These are phyloP conservation scores for Rhizodiscina lignyota DNA, from an alignment of 495 filamentous ascomycete genomes.

Conservation along the genomic window DNA sequence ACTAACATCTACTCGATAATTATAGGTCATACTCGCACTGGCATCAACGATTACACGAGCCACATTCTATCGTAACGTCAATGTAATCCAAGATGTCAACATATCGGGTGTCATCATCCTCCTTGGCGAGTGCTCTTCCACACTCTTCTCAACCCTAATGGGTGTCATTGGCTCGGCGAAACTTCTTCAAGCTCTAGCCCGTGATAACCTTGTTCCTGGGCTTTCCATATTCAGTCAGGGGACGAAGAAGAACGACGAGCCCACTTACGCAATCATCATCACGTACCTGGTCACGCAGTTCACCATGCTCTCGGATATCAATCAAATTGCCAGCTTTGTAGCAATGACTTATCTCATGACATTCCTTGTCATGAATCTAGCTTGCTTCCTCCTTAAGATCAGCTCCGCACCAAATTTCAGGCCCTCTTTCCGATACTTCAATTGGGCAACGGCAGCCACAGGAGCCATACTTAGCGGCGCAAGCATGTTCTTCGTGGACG, in stretches of 20 bases:
- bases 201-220: conserved; percentile 66
- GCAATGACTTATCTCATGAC: conserved; percentile 80
- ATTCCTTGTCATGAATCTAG: conserved; percentile 65
- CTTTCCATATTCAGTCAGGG: conserved; percentile 61
- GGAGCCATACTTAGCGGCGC: conserved; percentile 58
- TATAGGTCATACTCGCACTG: conserved; percentile 65
- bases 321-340: conserved; percentile 74
- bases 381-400: conserved; percentile 76
- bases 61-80: conserved; percentile 58
- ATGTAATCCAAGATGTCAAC: conserved; percentile 65
- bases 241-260: conserved; percentile 58
- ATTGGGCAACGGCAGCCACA: conserved; percentile 61
- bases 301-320: conserved; percentile 71
- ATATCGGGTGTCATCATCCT: conserved; percentile 56
- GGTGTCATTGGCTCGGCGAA: conserved; percentile 80
- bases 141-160: conserved; percentile 76
- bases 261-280: conserved; percentile 57
- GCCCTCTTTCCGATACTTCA: conserved; percentile 78
- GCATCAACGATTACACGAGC: conserved; percentile 58
- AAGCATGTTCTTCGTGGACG: conserved; percentile 85
- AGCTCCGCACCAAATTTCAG: conserved; percentile 88
- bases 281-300: conserved; percentile 64
- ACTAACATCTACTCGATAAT: too few species aligned
- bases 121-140: conserved; percentile 65
- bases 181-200: conserved; percentile 66